Conservation (phyloP, 805 yeast genomes). For the Candida corydali region DNA sequence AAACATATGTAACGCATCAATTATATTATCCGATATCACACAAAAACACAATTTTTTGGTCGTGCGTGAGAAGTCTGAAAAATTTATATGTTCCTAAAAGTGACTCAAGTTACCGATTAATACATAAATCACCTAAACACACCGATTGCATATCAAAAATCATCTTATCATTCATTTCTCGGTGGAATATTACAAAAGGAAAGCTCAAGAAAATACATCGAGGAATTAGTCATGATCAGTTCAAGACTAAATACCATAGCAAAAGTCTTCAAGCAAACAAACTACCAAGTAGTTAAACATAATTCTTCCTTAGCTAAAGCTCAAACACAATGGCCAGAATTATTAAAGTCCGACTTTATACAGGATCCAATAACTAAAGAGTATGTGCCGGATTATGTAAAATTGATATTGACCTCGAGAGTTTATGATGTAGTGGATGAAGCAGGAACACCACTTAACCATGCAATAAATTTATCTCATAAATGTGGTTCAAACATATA, state of each 20-base stretch:
- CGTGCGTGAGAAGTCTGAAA: slow-evolving; percentile 3
- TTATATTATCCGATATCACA: not conserved
- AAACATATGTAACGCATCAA: not conserved
- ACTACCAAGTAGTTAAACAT: not conserved
- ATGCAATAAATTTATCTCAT: slow-evolving; percentile 70
- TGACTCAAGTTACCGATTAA: slow-evolving; percentile 1
- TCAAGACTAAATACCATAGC: not conserved
- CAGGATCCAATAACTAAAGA: slow-evolving; percentile 38
- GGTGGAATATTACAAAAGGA: not conserved
- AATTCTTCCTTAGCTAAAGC: slow-evolving; percentile 8
- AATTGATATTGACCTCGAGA: slow-evolving; percentile 83
- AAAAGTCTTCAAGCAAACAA: not conserved
- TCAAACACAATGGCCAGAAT: slow-evolving; percentile 40
- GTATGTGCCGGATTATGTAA: slow-evolving; percentile 83
- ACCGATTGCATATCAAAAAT: slow-evolving; percentile 3
- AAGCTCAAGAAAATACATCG: not conserved
- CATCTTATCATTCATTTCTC: not conserved
- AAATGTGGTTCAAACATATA: slow-evolving; percentile 71
- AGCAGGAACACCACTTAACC: slow-evolving; percentile 75
- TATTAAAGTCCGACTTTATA: slow-evolving; percentile 47
- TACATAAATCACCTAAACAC: not conserved
- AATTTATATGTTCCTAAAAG: slow-evolving; percentile 3
- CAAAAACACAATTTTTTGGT: not conserved
- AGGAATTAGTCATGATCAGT: not conserved
- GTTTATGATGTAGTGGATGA: slow-evolving; percentile 88